Conservation (phyloP, 2,329 filamentous ascomycete genomes). For the Phoma herbarum region DNA sequence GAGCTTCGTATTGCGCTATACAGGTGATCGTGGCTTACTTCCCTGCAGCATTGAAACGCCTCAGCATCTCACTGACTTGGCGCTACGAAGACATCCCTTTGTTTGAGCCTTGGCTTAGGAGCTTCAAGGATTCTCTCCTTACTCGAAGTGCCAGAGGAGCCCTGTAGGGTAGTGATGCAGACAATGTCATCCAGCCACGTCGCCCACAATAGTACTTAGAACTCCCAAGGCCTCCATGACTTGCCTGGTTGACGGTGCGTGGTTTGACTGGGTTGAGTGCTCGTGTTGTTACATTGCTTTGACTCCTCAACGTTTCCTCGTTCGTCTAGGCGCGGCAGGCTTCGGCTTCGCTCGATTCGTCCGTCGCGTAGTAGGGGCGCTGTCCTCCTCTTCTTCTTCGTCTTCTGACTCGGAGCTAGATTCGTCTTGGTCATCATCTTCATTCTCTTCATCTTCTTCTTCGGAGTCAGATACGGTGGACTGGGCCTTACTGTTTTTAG, state of each 20-base stretch:
- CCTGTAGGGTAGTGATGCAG: not conserved
- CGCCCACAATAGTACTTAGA: too few relatives aligned
- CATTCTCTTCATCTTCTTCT: slow-evolving; percentile 53
- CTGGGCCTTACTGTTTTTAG: slow-evolving; percentile 44
- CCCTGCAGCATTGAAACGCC: slow-evolving; percentile 6
- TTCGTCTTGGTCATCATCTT: slow-evolving; percentile 45
- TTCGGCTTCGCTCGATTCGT: slow-evolving; percentile 41
- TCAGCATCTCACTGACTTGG: slow-evolving; percentile 3
- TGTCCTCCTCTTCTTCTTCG: slow-evolving; percentile 45
- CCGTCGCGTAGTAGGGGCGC: slow-evolving; percentile 45
- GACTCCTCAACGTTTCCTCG: slow-evolving; percentile 36
- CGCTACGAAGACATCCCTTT: not conserved
- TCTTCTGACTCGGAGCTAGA: slow-evolving; percentile 42
- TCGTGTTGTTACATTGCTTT: not conserved
- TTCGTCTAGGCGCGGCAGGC: slow-evolving; percentile 40
- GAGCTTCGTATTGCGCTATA: slow-evolving; percentile 9
- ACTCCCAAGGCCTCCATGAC: not conserved
- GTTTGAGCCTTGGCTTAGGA: slow-evolving; percentile 7
- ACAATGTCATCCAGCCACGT: not conserved
- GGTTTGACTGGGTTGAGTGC: not conserved
- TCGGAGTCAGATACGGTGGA: slow-evolving; percentile 44
- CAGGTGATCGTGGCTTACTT: not conserved
- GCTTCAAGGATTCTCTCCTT: slow-evolving; percentile 3
- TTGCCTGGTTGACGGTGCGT: not conserved
- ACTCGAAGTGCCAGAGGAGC: not conserved